Evolutionary conservation across 2,329 filamentous ascomycete genomes (phyloP).

Genomic region (Alternaria panax): DNA sequence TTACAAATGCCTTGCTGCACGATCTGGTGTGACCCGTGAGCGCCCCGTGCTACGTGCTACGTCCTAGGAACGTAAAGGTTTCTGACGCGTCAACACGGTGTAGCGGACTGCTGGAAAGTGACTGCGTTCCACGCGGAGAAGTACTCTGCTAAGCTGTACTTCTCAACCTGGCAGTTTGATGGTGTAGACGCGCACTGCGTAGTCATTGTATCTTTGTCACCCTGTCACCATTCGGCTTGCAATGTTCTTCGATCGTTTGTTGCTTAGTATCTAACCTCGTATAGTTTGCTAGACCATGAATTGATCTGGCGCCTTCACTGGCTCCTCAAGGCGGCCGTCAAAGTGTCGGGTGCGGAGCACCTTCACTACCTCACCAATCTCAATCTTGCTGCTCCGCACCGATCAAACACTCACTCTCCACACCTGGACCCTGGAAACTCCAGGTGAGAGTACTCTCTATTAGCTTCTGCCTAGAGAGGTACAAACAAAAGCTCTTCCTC

Average conservation of each 20-base stretch:
- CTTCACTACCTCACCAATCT: background rate
- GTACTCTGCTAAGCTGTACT: background rate
- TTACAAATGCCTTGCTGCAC: background rate
- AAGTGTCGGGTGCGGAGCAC: background rate
- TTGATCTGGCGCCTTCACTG: background rate
- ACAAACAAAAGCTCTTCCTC: background rate
- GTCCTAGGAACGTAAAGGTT: background rate
- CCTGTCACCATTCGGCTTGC: background rate
- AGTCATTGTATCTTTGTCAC: background rate
- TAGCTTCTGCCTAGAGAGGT: background rate
- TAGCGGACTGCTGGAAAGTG: background rate
- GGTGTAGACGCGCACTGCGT: background rate
- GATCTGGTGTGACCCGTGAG: background rate
- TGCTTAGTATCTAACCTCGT: background rate
- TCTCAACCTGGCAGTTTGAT: background rate
- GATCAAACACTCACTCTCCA: background rate
- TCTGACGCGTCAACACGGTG: background rate
- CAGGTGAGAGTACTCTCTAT: background rate
- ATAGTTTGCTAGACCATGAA: background rate
- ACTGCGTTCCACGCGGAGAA: background rate
- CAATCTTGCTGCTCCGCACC: background rate
- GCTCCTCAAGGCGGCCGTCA: background rate
- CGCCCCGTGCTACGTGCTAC: background rate
- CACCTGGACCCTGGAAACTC: background rate
- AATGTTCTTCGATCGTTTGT: background rate